Base-by-base conservation (phyloP, 108 stramenopile species). In the Discostella stelligeroides region DNA sequence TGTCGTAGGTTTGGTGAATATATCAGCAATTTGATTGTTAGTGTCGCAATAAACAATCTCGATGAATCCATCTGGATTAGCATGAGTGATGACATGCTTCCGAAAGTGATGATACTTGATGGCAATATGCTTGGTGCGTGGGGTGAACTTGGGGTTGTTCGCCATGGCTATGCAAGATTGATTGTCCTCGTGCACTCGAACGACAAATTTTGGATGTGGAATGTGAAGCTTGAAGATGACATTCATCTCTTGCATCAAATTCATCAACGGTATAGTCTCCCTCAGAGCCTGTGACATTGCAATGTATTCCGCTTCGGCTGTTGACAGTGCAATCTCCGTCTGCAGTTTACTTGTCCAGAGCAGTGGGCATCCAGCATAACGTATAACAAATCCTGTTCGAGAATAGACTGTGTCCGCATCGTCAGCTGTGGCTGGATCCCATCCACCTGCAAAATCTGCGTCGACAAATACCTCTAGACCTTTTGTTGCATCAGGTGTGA, bases 381-480 rank as follows among this genome's bases (percentile, higher is more conserved):
- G 8, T 5, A 70, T 60, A 0, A 20, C 47, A 60, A 50, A 70
- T 23, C 59, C 69, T 23, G 69, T 60, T 4, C 69, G 27, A 21
- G 59, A 50, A 6, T 28, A 11, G 30, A 70, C 28, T 4, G 13
- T 43, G 15, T 60, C 42, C 0, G 68, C 64, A 63, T 80, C 63
- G 1, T 42, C 1, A 7, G 14, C 24, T 38, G 64, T 24, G 7
- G 60, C 64, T 24, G 23, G 12, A 66, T 57, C 34, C 77, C 84
- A 82, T 25, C 63, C 64, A 14, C 86, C 86, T 30, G 65, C 66
- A 53, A 82, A 84, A 46, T 82, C 81, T 2, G 81, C 81, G 63
- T 84, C 83, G 0, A 67, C 82, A 56, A 63, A 80, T 23, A 56
- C 48, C 45, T 86, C 86, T 0, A 86, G 69, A 8, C 64, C 51